A percentile compares a stretch with the other conserved stretches of the same genome.
phyloP scores from a whole-genome alignment of 129 eudicot genomes.

The Artemisia tridentata region DNA sequence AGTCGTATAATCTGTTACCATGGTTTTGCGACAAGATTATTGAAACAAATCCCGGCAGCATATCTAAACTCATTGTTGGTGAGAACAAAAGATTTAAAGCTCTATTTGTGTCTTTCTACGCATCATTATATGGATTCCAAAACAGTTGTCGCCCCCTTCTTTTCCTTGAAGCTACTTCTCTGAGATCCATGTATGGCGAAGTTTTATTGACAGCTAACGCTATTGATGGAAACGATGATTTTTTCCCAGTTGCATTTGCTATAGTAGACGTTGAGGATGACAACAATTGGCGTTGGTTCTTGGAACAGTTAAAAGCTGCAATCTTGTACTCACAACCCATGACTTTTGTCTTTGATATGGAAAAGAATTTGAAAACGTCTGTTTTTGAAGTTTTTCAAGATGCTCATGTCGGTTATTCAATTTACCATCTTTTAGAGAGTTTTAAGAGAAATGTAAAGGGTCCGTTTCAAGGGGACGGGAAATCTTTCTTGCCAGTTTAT shows the following conservation, averaged over 20 bases:
- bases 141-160: slow-evolving; percentile 73
- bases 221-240: slow-evolving; percentile 75
- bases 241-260: slow-evolving; percentile 72
- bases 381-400: slow-evolving; percentile 60
- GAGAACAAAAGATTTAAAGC: slow-evolving; percentile 56
- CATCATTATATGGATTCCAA: slow-evolving; percentile 53
- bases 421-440: slow-evolving; percentile 62
- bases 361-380: slow-evolving; percentile 47
- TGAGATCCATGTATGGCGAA: slow-evolving; percentile 69
- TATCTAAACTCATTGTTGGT: slow-evolving; percentile 42
- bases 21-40: slow-evolving; percentile 56
- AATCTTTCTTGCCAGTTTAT: slow-evolving; percentile 47
- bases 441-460: slow-evolving; percentile 55
- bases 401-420: slow-evolving; percentile 64
- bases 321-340: slow-evolving; percentile 46
- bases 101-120: slow-evolving; percentile 56
- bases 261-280: slow-evolving; percentile 59
- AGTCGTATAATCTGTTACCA: slow-evolving; percentile 61
- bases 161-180: slow-evolving; percentile 68
- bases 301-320: slow-evolving; percentile 50
- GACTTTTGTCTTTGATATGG: slow-evolving; percentile 75
- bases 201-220: slow-evolving; percentile 68
- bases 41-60: slow-evolving; percentile 69
- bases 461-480: slow-evolving; percentile 72
- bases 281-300: slow-evolving; percentile 74